Evolutionary conservation across 163 green algal genomes (phyloP).

Genomic region (Prototheca cutis): DNA sequence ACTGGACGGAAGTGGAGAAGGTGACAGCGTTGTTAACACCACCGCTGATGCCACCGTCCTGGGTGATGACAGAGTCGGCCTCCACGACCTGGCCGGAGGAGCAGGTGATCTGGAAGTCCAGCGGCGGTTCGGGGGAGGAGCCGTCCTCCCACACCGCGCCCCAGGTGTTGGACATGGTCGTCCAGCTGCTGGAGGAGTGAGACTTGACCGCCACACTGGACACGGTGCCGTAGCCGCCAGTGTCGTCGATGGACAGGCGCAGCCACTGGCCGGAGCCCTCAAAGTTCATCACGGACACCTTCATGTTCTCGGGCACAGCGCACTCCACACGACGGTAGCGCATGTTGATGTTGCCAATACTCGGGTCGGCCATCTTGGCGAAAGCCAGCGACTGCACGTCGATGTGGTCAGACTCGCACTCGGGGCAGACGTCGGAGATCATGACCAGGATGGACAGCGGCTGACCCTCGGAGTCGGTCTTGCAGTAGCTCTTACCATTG

Average conservation of each 20-base stretch:
- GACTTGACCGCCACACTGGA: conserved; percentile 29
- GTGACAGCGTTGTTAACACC: conserved; percentile 1
- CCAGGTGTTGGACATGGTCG: conserved; percentile 34
- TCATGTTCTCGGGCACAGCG: conserved; percentile 18
- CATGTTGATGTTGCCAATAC: conserved; percentile 12
- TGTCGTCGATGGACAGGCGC: conserved; percentile 26
- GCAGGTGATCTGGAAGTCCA: conserved; percentile 24
- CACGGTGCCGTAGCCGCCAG: conserved; percentile 22
- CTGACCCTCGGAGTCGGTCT: conserved; percentile 15
- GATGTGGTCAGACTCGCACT: conserved; percentile 42
- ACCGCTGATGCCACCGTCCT: conserved; percentile 16
- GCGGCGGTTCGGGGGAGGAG: conserved; percentile 8
- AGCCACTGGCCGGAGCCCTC: conserved; percentile 31
- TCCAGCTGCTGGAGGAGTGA: conserved; percentile 17
- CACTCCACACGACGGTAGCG: conserved; percentile 34
- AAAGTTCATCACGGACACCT: conserved; percentile 33
- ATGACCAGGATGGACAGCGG: conserved; percentile 21
- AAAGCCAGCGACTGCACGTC: conserved; percentile 45
- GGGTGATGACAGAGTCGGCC: conserved; percentile 22
- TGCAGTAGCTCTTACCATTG: conserved; percentile 22
- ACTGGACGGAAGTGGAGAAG: conserved; percentile 30
- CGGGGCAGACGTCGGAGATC: conserved; percentile 42
- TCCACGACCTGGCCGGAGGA: conserved; percentile 20
- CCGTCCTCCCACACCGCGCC: conserved; percentile 38
- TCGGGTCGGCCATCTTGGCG: conserved; percentile 26